phyloP scores from a whole-genome alignment of 2,329 filamentous ascomycete species.

The Diatrype stigma region DNA sequence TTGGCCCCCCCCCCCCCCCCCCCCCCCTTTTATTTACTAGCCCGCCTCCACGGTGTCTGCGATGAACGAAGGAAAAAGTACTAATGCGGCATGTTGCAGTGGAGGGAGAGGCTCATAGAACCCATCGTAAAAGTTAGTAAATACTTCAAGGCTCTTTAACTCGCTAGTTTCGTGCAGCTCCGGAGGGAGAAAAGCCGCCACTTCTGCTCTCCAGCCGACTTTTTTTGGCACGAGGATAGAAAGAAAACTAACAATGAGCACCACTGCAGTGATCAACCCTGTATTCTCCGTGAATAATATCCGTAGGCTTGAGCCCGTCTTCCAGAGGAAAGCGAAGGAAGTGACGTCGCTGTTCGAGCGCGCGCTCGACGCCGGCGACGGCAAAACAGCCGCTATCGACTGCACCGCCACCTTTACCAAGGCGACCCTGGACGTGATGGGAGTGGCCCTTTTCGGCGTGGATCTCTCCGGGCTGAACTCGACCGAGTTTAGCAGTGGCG shows the following conservation, averaged over 20 bases:
- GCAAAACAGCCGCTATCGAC: conserved; percentile 2
- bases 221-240: too few species aligned
- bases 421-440: conserved; percentile 10
- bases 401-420: conserved; percentile 9
- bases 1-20: too few species aligned
- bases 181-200: too few species aligned
- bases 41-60: background rate
- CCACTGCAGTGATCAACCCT: background rate
- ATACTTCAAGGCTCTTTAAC: background rate
- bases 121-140: conserved; percentile 7
- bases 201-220: too few species aligned
- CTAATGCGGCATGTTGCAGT: conserved; percentile 3
- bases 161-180: background rate
- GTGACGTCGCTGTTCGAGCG: background rate
- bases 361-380: background rate
- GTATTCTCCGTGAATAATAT: conserved; percentile 9
- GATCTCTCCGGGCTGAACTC: conserved; percentile 1
- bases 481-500: background rate
- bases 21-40: background rate
- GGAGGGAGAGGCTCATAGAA: conserved; percentile 9
- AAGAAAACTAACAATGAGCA: background rate
- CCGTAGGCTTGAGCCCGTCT: conserved; percentile 4
- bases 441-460: conserved; percentile 5
- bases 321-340: background rate
- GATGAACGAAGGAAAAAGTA: background rate